A percentile compares a stretch with the other conserved stretches of the same genome.
These are phyloP conservation scores for Aquilaria malaccensis DNA, from an alignment of 345 rosid genomes.

Conservation along the genomic window DNA sequence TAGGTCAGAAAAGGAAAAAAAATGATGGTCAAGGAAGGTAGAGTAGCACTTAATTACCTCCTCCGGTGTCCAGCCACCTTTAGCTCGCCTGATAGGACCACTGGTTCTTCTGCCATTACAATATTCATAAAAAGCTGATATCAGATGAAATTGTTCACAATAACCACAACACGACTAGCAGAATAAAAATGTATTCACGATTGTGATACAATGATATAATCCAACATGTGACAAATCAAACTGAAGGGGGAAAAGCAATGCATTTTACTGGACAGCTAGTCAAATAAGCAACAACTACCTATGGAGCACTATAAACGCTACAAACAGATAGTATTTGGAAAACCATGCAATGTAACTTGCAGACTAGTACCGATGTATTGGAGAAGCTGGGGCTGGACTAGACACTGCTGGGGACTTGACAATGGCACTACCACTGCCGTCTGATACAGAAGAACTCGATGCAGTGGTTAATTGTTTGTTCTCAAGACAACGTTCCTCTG, in stretches of 20 bases:
- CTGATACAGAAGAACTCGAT: constrained; percentile 69
- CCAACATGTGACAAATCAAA: not conserved
- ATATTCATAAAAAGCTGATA: constrained; percentile 13
- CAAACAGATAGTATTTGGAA: not conserved
- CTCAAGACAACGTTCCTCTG: constrained; percentile 69
- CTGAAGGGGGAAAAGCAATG: no score
- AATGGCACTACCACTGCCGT: constrained; percentile 59
- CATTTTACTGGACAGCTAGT: not conserved
- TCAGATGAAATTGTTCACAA: constrained; percentile 4
- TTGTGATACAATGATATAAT: not conserved
- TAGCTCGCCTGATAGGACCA: constrained; percentile 95
- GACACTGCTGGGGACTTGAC: constrained; percentile 64
- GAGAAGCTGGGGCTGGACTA: constrained; percentile 64
- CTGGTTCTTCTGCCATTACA: constrained; percentile 69
- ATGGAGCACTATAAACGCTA: not conserved
- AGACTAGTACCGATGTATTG: constrained; percentile 41
- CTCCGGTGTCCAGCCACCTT: constrained; percentile 97
- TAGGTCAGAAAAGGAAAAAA: not conserved
- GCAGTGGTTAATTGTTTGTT: constrained; percentile 77
- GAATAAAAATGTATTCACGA: not conserved
- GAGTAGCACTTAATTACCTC: constrained; percentile 41
- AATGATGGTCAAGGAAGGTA: not conserved
- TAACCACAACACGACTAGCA: constrained; percentile 5
- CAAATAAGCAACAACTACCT: constrained; percentile 2
- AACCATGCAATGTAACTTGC: not conserved